Evolutionary conservation across 345 rosid species (phyloP).

Genomic region (Lagerstroemia speciosa): DNA sequence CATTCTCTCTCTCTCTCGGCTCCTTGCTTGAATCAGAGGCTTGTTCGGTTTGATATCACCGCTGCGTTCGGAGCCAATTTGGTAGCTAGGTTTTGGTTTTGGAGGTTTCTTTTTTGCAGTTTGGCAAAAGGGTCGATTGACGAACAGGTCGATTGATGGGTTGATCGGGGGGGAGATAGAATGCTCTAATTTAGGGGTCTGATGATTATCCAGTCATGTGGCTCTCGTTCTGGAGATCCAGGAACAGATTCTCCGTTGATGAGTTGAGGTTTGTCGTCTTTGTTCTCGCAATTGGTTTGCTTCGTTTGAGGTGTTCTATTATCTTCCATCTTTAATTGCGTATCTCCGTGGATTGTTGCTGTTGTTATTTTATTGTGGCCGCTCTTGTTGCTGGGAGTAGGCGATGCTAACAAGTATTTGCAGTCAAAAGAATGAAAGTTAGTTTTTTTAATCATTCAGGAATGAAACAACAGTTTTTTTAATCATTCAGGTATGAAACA

Average conservation of each 20-base stretch:
- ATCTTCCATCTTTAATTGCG: not conserved
- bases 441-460: not conserved
- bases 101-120: not conserved
- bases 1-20: not conserved
- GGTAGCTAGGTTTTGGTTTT: not conserved
- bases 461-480: not conserved
- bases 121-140: not conserved
- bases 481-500: not conserved
- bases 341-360: not conserved
- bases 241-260: conserved; percentile 87
- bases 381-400: not conserved
- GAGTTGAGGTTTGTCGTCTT: conserved; percentile 71
- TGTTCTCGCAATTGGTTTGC: not conserved
- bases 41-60: not conserved
- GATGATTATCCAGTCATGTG: conserved; percentile 61
- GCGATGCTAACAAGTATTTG: not conserved
- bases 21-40: conserved; percentile 3
- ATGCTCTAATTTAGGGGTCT: conserved; percentile 19
- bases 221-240: conserved; percentile 78
- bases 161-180: not conserved
- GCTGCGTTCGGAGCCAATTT: not conserved
- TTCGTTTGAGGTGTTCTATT: not conserved
- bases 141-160: conserved; percentile 1
- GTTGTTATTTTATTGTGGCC: not conserved
- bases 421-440: not conserved